Evolutionary conservation across 805 yeast genomes (phyloP), one percentile per base, ranked within the genome.

Genomic region (Myxozyma geophila): DNA sequence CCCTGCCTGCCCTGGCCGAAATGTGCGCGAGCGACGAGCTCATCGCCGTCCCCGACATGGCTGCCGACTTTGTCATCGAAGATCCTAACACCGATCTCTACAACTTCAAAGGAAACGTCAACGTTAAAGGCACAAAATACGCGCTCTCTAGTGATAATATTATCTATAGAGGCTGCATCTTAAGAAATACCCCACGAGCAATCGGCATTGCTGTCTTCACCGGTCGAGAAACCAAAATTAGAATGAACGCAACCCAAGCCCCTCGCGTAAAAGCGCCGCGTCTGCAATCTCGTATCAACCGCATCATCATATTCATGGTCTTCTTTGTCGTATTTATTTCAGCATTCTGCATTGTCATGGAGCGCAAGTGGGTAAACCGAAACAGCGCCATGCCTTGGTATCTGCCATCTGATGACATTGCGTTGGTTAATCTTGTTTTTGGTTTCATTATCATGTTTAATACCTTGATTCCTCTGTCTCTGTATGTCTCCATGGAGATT

Each of bases 391-490:
- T 78, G 51, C 78, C 80, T 39, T 92, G 98, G 98, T 96, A 92
- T 73, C 75, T 92, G 35, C 76, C 78, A 52, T 84, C 83, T 3
- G 81, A 84, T 70, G 95, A 89, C 69, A 96, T 88, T 0, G 96
- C 96, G 23, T 83, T 85, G 21, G 93, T 96, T 1, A 89, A 97
- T 1, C 90, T 96, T 0, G 81, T 95, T 55, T 92, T 95, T 97
- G 92, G 98, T 1, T 96, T 89, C 76, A 88, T 95, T 67, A 93
- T 95, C 79, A 93, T 95, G 98, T 93, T 88, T 79, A 95, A 95
- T 74, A 95, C 99, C 0, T 83, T 95, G 78, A 95, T 95, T 73
- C 99, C 99, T 0, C 79, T 95, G 39, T 93, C 98, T 0, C 82
- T 95, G 36, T 96, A 95, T 74, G 98, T 95, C 21, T 92, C 98